Conservation (phyloP, 805 yeast genomes). For the Candida railenensis region DNA sequence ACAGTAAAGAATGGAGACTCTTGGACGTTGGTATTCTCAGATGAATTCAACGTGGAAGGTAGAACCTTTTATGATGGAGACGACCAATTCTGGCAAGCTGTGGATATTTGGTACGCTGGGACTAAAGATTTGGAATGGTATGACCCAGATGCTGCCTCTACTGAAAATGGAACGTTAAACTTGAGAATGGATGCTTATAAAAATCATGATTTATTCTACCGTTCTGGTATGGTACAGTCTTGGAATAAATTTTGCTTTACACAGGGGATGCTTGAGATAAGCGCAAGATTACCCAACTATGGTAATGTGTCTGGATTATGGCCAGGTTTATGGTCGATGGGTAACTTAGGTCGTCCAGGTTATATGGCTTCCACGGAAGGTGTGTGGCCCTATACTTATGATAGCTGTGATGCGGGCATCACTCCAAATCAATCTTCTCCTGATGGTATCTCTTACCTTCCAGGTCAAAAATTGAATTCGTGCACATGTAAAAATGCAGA, state of each 20-base stretch:
- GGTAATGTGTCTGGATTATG: slow-evolving; percentile 32
- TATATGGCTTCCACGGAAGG: slow-evolving; percentile 36
- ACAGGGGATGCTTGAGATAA: slow-evolving; percentile 28
- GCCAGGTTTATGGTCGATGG: slow-evolving; percentile 42
- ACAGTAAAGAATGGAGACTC: slow-evolving; percentile 28
- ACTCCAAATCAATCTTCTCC: slow-evolving; percentile 39
- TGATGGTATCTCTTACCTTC: slow-evolving; percentile 38
- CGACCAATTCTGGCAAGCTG: slow-evolving; percentile 38
- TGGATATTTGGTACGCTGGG: slow-evolving; percentile 35
- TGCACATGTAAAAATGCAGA: slow-evolving; percentile 37
- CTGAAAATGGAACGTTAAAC: slow-evolving; percentile 31
- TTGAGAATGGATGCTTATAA: slow-evolving; percentile 33
- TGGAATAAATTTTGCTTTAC: slow-evolving; percentile 38
- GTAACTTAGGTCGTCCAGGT: slow-evolving; percentile 38
- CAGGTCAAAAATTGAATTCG: slow-evolving; percentile 32
- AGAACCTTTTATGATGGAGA: slow-evolving; percentile 38
- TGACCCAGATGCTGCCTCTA: slow-evolving; percentile 35
- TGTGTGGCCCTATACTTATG: slow-evolving; percentile 40
- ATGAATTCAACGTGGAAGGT: slow-evolving; percentile 39
- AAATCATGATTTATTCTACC: slow-evolving; percentile 25
- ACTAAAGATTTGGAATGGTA: slow-evolving; percentile 41
- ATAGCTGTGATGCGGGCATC: slow-evolving; percentile 36
- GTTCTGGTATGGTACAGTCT: slow-evolving; percentile 37
- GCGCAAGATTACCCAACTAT: slow-evolving; percentile 30
- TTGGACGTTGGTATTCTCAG: slow-evolving; percentile 37